Conservation (phyloP, 1,284 basidiomycete genomes). For the Cryptococcus wingfieldii region DNA sequence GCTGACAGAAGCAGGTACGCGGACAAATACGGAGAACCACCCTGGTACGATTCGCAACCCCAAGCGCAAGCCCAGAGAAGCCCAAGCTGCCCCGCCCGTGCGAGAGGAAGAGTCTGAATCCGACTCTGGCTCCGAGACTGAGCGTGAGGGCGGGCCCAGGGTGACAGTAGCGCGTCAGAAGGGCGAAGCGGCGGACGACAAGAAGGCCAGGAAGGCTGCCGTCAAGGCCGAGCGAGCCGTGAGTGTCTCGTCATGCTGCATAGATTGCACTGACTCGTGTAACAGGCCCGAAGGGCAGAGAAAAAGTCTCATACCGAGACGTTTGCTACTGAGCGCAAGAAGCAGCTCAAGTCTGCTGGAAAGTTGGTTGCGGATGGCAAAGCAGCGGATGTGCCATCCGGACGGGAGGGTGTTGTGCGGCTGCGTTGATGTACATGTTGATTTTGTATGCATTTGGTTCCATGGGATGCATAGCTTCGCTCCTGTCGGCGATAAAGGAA, state of each 20-base stretch:
- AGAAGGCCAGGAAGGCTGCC: constrained; percentile 79
- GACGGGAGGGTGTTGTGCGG: constrained; percentile 32
- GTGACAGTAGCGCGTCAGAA: constrained; percentile 61
- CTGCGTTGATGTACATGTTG: constrained; percentile 22
- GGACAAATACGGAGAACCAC: constrained; percentile 91
- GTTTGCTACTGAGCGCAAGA: constrained; percentile 69
- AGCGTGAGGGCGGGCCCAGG: constrained; percentile 29
- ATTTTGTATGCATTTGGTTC: background rate
- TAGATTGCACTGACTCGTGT: constrained; percentile 53
- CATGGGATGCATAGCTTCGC: background rate
- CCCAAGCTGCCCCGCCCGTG: background rate
- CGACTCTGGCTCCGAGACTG: constrained; percentile 47
- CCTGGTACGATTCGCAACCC: constrained; percentile 71
- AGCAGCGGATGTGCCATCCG: constrained; percentile 45
- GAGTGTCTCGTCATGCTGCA: constrained; percentile 6
- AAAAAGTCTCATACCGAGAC: constrained; percentile 76
- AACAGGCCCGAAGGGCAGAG: constrained; percentile 60
- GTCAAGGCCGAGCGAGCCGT: constrained; percentile 75
- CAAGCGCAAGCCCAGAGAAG: constrained; percentile 47
- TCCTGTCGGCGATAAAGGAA: constrained; percentile 8
- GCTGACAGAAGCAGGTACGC: constrained; percentile 62
- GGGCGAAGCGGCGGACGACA: constrained; percentile 78
- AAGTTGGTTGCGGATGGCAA: constrained; percentile 45
- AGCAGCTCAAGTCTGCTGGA: constrained; percentile 57
- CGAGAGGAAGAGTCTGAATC: constrained; percentile 41